phyloP scores from a whole-genome alignment of 2,329 filamentous ascomycete species.

The Paraphaeosphaeria minitans region DNA sequence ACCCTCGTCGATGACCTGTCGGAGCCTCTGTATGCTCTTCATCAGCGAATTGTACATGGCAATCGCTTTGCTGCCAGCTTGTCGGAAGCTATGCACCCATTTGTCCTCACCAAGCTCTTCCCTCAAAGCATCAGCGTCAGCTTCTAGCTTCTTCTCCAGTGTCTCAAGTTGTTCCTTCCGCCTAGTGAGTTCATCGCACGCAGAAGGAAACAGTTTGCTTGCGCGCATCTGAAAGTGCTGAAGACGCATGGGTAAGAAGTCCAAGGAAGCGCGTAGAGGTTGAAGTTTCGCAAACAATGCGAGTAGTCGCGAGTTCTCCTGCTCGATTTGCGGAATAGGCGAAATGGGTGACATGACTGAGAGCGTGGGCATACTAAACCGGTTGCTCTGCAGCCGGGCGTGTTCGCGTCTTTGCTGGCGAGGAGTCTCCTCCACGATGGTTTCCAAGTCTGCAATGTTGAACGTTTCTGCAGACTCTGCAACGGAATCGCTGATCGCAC shows the following conservation, averaged over 20 bases:
- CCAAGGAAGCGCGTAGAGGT: conserved; percentile 85
- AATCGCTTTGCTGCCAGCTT: conserved; percentile 86
- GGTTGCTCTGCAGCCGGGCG: conserved; percentile 63
- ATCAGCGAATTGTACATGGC: conserved; percentile 98
- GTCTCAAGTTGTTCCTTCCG: conserved; percentile 75
- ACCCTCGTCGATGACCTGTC: conserved; percentile 76
- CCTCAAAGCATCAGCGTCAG: conserved; percentile 85
- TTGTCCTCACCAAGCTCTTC: conserved; percentile 93
- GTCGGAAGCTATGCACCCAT: conserved; percentile 94
- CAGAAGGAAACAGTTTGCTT: conserved; percentile 80
- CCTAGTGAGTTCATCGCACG: conserved; percentile 85
- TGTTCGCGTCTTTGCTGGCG: conserved; percentile 59
- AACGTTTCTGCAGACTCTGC: conserved; percentile 67
- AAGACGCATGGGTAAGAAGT: conserved; percentile 93
- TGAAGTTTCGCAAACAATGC: conserved; percentile 95
- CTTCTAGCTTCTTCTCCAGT: conserved; percentile 86
- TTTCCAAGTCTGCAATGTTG: conserved; percentile 89
- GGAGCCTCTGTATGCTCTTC: conserved; percentile 80
- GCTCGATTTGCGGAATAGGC: conserved; percentile 60
- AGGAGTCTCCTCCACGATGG: conserved; percentile 88
- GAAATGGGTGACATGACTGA: conserved; percentile 64
- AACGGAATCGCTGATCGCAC: conserved; percentile 63
- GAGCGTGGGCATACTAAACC: conserved; percentile 70
- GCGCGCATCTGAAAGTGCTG: conserved; percentile 84
- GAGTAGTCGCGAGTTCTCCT: conserved; percentile 86